These are phyloP conservation scores for Heimioporus sp. DNA, from an alignment of 768 basidiomycete species.

Conservation along the genomic window DNA sequence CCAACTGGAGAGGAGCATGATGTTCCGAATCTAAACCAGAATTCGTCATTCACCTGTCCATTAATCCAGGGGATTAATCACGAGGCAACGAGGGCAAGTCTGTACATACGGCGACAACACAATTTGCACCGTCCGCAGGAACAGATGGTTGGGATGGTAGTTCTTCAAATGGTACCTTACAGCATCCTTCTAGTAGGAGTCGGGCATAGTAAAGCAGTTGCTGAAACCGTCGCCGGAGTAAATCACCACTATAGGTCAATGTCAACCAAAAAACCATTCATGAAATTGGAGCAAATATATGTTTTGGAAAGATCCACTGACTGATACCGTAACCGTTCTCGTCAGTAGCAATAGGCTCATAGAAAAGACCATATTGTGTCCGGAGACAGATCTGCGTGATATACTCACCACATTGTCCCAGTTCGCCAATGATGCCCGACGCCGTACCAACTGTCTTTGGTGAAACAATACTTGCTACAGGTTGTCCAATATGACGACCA, in stretches of 20 bases:
- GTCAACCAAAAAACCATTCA: no score
- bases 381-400: constrained; percentile 32
- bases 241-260: constrained; percentile 30
- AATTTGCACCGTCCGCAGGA: constrained; percentile 36
- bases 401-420: constrained; percentile 21
- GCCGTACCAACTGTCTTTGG: constrained; percentile 18
- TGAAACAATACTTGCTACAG: constrained; percentile 3
- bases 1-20: constrained; percentile 31
- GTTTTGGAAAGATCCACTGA: constrained; percentile 2
- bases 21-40: constrained; percentile 28
- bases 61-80: not conserved
- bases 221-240: constrained; percentile 40
- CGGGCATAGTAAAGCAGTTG: constrained; percentile 40
- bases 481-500: constrained; percentile 14
- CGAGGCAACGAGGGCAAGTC: not conserved
- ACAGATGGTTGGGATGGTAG: constrained; percentile 30
- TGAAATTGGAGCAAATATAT: no score
- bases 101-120: constrained; percentile 20
- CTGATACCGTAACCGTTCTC: constrained; percentile 35
- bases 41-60: constrained; percentile 22
- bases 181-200: constrained; percentile 38
- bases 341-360: constrained; percentile 21
- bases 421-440: constrained; percentile 6
- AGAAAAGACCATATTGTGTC: constrained; percentile 24
- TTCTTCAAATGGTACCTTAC: constrained; percentile 32